Percentiles rank a stretch among this genome's conserved stretches.
Conservation (phyloP, 2,329 filamentous ascomycete genomes). For the Botryotinia calthae region DNA sequence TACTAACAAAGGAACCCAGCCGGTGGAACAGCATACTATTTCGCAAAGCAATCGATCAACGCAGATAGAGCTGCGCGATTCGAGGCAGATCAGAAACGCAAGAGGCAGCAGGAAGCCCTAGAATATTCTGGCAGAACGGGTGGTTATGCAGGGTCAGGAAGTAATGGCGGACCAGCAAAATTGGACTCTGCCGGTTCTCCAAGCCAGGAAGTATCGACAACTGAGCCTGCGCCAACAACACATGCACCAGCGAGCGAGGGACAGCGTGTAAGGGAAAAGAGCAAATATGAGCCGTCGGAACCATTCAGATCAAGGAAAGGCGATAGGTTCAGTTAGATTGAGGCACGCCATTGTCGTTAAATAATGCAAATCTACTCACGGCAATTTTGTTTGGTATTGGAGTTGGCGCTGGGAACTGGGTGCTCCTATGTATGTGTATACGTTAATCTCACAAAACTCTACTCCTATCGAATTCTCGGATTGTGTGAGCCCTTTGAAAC, state of each 20-base stretch:
- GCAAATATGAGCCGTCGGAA: slow-evolving; percentile 80
- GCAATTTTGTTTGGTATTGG: slow-evolving; percentile 11
- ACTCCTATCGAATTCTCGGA: background rate
- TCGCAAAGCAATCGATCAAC: slow-evolving; percentile 93
- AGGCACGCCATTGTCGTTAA: background rate
- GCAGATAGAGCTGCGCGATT: slow-evolving; percentile 75
- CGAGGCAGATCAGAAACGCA: slow-evolving; percentile 60
- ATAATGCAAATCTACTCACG: background rate
- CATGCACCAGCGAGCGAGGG: slow-evolving; percentile 73
- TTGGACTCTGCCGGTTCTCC: slow-evolving; percentile 61
- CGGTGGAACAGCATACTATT: slow-evolving; percentile 89
- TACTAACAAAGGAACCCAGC: slow-evolving; percentile 48
- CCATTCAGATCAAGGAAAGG: slow-evolving; percentile 79
- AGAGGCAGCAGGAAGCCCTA: slow-evolving; percentile 55
- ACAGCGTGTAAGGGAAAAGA: slow-evolving; percentile 69
- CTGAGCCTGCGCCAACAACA: slow-evolving; percentile 80
- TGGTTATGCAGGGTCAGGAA: slow-evolving; percentile 36
- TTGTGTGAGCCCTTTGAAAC: background rate
- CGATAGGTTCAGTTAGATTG: slow-evolving; percentile 69
- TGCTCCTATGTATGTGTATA: slow-evolving; percentile 2
- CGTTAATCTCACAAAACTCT: slow-evolving; percentile 10
- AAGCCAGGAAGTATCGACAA: slow-evolving; percentile 61
- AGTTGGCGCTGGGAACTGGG: slow-evolving; percentile 6
- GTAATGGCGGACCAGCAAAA: slow-evolving; percentile 51
- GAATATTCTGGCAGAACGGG: slow-evolving; percentile 46